Evolutionary conservation across 2,329 filamentous ascomycete genomes (phyloP).

Genomic region (Myriosclerotinia scirpicola): DNA sequence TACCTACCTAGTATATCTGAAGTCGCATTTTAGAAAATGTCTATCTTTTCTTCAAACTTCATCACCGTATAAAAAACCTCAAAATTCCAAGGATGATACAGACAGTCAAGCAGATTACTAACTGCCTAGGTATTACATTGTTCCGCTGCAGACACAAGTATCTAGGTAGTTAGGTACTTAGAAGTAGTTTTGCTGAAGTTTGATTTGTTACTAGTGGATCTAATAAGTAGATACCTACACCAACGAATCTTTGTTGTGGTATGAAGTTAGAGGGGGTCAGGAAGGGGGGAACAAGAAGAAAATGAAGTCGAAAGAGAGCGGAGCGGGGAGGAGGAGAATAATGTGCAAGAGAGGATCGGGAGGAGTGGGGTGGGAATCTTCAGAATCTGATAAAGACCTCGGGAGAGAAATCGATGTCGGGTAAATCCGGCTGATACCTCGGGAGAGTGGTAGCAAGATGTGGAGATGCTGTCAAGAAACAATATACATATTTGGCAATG

Average conservation of each 20-base stretch:
- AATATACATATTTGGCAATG: conserved; percentile 5
- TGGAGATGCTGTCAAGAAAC: conserved; percentile 15
- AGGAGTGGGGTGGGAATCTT: neutral
- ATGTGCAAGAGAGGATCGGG: neutral
- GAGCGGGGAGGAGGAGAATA: neutral
- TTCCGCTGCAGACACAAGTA: too few species aligned
- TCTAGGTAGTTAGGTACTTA: neutral
- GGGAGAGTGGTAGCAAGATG: conserved; percentile 4
- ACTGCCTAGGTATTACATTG: too few species aligned
- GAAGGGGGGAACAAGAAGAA: neutral
- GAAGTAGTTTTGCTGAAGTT: neutral
- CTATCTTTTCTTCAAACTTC: too few species aligned
- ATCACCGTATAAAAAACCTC: neutral
- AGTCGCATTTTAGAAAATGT: neutral
- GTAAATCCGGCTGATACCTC: conserved; percentile 3
- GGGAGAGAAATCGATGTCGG: neutral
- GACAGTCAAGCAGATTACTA: neutral
- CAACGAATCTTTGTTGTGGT: neutral
- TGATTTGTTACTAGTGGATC: neutral
- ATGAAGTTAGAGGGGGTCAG: neutral
- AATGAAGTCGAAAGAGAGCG: neutral
- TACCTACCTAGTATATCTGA: neutral
- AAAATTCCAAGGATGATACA: neutral
- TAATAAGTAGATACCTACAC: neutral
- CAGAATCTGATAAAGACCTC: neutral